Conservation (phyloP, 2,329 filamentous ascomycete genomes). For the Fusarium coicis region DNA sequence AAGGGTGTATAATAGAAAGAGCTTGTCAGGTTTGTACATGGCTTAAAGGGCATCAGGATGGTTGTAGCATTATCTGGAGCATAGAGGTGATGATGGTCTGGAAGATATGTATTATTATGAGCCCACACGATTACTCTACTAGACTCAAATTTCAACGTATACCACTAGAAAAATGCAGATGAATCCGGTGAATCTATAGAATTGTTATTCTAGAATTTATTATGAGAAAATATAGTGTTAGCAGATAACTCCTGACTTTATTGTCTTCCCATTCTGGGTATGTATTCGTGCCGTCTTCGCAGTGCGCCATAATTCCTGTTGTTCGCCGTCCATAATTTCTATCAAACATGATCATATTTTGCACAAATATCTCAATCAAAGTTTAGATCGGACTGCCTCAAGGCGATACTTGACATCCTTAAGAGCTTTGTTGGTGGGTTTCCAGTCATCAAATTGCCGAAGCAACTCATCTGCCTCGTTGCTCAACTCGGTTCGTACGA, state of each 20-base stretch:
- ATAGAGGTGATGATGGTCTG: conserved; percentile 17
- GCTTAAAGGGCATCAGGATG: conserved; percentile 12
- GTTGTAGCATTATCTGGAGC: conserved; percentile 27
- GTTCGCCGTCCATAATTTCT: neutral
- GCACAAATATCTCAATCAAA: conserved; percentile 53
- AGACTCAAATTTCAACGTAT: conserved; percentile 30
- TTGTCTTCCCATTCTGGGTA: conserved; percentile 18
- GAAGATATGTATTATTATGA: conserved; percentile 36
- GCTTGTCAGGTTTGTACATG: conserved; percentile 31
- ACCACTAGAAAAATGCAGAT: neutral
- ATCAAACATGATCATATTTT: neutral
- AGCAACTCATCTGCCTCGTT: conserved; percentile 82
- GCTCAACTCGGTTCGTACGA: conserved; percentile 83
- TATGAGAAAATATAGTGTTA: conserved; percentile 1
- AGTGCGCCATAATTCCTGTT: neutral
- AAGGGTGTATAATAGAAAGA: conserved; percentile 41
- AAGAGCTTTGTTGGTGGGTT: conserved; percentile 85
- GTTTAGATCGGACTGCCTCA: conserved; percentile 88
- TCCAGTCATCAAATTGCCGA: conserved; percentile 94
- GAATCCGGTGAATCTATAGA: neutral
- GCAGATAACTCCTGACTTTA: conserved; percentile 23
- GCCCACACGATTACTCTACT: conserved; percentile 31
- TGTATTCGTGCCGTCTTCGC: conserved; percentile 11
- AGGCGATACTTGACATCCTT: conserved; percentile 96
- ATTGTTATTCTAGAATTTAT: neutral